Conservation (phyloP, 2,329 filamentous ascomycete species). For the Zarea fungicola region DNA sequence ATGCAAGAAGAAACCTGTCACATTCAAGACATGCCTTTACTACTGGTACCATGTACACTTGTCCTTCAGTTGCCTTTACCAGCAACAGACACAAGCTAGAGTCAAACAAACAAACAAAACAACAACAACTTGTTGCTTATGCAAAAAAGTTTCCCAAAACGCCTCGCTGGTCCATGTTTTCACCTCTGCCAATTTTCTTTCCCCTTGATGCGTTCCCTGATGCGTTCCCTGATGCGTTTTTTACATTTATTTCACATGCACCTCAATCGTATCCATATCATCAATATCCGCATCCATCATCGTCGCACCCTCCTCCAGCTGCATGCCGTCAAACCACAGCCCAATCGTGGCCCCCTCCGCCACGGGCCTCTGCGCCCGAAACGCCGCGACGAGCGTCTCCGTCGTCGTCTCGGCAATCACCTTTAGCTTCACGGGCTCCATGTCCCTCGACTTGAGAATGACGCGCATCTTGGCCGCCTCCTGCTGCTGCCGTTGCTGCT, state of each 20-base stretch:
- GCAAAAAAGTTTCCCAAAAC: too few species aligned
- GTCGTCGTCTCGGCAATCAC: constrained; percentile 53
- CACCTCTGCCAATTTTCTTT: too few species aligned
- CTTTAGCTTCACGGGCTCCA: constrained; percentile 46
- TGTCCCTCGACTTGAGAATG: constrained; percentile 48
- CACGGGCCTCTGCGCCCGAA: constrained; percentile 50
- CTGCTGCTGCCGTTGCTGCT: constrained; percentile 17
- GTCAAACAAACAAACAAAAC: too few species aligned
- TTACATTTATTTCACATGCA: constrained; percentile 52
- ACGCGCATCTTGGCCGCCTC: constrained; percentile 41
- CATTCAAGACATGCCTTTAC: too few species aligned
- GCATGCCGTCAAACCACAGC: constrained; percentile 72
- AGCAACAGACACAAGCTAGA: too few species aligned
- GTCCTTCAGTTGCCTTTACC: too few species aligned
- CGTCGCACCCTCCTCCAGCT: constrained; percentile 53
- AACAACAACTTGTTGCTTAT: too few species aligned
- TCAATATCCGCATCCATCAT: constrained; percentile 66
- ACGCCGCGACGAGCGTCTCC: constrained; percentile 56
- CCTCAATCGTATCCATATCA: constrained; percentile 71
- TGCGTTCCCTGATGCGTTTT: too few species aligned
- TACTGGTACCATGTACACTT: too few species aligned
- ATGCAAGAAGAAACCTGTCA: too few species aligned
- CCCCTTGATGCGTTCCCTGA: too few species aligned
- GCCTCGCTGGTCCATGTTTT: too few species aligned
- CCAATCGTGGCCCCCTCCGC: constrained; percentile 47